Evolutionary conservation across 139 green algal species (phyloP), one percentile per base, ranked within the genome.

Genomic region (Diplosphaera chodatii): DNA sequence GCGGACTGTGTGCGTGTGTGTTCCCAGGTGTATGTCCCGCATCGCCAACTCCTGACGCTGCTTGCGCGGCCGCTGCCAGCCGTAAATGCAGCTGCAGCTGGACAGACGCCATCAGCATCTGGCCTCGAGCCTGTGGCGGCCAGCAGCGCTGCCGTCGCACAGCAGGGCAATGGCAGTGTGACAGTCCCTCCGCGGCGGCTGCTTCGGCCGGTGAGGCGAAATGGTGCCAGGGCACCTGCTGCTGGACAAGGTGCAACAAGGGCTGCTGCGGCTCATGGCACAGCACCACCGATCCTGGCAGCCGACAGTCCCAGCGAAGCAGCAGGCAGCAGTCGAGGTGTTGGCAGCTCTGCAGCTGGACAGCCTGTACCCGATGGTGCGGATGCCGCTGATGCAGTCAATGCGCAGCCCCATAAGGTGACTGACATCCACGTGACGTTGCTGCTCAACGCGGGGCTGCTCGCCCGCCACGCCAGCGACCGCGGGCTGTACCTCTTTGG

Each of bases 361-460:
- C 6, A 10, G 37, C 37, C 37, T 48, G 37, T 48, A 10, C 37
- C n/a, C n/a, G n/a, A n/a, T n/a, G n/a, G n/a, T n/a, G n/a, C n/a
- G n/a, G 10, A 10, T 48, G 20, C 31, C 1, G 16, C 65, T 33
- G 16, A 64, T 29, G 55, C 55, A 3, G 64, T 41, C 32, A n/a
- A 31, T n/a, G 37, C 37, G 16, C 48, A 59, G 18, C 48, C 48
- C 13, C 48, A 62, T 55, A 34, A 20, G 31, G 74, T 78, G 32
- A 84, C 62, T 0, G 81, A 85, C 1, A 56, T 41, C 23, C 81
- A 86, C 20, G 40, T 86, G 6, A 71, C 74, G 4, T 68, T 86
- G 48, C 72, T 86, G 62, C 72, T 86, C 4, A 74, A 75, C 37
- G 55, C 48, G 1, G 78, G 81, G 31, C 72, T 80, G 28, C 64